Evolutionary conservation across 345 rosid genomes (phyloP), one percentile per base, ranked within the genome.

Genomic region (Kernera saxatilis): DNA sequence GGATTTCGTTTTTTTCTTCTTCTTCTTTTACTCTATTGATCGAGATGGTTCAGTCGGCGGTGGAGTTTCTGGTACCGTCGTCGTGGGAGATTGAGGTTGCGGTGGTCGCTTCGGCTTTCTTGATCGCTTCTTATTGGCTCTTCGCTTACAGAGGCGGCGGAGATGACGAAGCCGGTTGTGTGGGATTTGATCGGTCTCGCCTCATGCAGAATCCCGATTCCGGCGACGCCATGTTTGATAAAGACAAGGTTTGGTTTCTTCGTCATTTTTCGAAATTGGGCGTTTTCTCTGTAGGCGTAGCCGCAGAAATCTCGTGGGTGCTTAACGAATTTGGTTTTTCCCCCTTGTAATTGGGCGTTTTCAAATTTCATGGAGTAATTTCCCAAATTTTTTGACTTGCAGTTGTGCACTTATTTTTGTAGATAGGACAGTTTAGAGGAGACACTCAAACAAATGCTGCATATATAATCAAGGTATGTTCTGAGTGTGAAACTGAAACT

Each of bases 31-130:
- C 69, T 53, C 69, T 3, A 19, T 25, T 77, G 84, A 66, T 82
- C 45, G 83, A 77, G 44, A 66, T 76, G 79, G 79, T 75, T 69
- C 73, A 51, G 70, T 67, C 41, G 10, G 45, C 64, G 23, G 78
- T 77, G 57, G 87, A 76, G 60, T 70, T 84, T 56, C 76, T 93
- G 76, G 55, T 91, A 44, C 99, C 95, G 37, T 89, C 97, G 3
- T 77, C 84, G 86, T 93, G 97, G 99, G 97, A 94, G 86, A 54
- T 91, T 75, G 64, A 86, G 70, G 92, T 94, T 32, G 80, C 88
- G 17, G 64, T 89, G 60, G 91, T 82, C 5, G 91, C 94, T 37
- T 82, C 93, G 19, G 41, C 77, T 12, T 87, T 87, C 68, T 77
- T 86, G 57, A 84, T 86, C 77, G 77, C 50, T 18, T 80, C 90